Evolutionary conservation across 2,329 filamentous ascomycete genomes (phyloP).

Genomic region (Pseudogymnoascus sp.): DNA sequence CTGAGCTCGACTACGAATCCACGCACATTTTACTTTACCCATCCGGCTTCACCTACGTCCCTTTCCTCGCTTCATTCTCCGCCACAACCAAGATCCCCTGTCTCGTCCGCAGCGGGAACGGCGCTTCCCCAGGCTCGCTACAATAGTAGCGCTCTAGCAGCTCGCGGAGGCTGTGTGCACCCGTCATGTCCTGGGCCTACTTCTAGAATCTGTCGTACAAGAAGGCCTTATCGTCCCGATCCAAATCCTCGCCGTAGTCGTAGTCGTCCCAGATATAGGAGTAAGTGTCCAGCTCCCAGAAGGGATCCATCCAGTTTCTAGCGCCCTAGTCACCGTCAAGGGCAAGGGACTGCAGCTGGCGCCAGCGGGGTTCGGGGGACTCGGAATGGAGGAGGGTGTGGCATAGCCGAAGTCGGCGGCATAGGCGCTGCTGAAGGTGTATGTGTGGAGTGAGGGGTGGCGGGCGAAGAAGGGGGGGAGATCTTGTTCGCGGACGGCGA

Average conservation of each 20-base stretch:
- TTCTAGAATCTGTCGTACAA: not conserved
- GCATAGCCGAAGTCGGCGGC: not conserved
- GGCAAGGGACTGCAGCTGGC: not conserved
- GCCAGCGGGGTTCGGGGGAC: not conserved
- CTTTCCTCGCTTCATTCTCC: not conserved
- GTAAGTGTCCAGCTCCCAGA: not conserved
- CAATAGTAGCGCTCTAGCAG: not conserved
- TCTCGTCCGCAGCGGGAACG: not conserved
- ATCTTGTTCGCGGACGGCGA: not conserved
- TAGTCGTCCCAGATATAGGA: not conserved
- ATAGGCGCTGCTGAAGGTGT: not conserved
- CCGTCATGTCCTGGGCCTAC: not conserved
- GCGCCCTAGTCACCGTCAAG: not conserved
- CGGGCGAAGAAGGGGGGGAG: not conserved
- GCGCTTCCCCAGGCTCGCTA: not conserved
- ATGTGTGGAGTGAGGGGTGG: not conserved
- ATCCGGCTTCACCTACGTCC: not conserved
- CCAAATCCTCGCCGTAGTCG: not conserved
- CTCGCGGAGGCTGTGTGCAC: not conserved
- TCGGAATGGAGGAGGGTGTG: not conserved
- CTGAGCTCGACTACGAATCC: no score
- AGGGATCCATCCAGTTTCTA: not conserved
- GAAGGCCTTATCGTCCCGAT: not conserved
- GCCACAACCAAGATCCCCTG: not conserved
- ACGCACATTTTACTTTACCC: not conserved